Base-by-base conservation (phyloP, 176 grass and related monocot species). In the Musa itinerans region DNA sequence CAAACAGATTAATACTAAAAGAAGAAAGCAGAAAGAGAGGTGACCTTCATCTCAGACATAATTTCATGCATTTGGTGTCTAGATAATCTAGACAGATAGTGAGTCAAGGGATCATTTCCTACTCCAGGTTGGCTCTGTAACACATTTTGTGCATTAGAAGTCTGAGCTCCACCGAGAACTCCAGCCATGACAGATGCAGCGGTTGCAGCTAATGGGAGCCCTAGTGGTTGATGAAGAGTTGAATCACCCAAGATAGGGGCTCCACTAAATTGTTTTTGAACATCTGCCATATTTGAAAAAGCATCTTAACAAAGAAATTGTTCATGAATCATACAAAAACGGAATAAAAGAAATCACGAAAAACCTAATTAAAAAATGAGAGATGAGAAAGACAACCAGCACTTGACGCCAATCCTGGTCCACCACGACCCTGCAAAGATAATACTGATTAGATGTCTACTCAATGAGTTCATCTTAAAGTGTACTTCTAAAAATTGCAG, bases 21-120 rank as follows among this genome's bases (percentile, higher is more conserved):
- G 52, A 63, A 72, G 65, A 23, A 23, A 23, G 54, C 48, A 56
- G 63, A 61, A 52, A 75, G 34, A 68, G 15, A 74, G 64, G 74
- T 77, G 63, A 99, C 96, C 96, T 99, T 99, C 53, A 92, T 86
- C 73, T 92, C 96, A 3, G 89, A 87, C 88, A 99, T 80, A 84
- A 99, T 81, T 80, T 88, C 83, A 76, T 83, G 78, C 77, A 99
- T 74, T 74, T 99, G 91, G 53, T 85, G 85, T 77, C 88, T 89
- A 74, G 96, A 94, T 83, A 99, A 82, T 83, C 89, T 91, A 56
- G 88, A 78, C 72, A 99, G 88, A 80, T 89, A 88, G 81, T 95
- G 89, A 74, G 96, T 99, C 72, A 99, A 84, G 71, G 89, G 85
- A 83, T 99, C 96, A 11, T 92, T 90, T 86, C 91, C 91, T 59